Evolutionary conservation across 805 yeast genomes (phyloP).

Genomic region (Saccharomycopsis capsularis): DNA sequence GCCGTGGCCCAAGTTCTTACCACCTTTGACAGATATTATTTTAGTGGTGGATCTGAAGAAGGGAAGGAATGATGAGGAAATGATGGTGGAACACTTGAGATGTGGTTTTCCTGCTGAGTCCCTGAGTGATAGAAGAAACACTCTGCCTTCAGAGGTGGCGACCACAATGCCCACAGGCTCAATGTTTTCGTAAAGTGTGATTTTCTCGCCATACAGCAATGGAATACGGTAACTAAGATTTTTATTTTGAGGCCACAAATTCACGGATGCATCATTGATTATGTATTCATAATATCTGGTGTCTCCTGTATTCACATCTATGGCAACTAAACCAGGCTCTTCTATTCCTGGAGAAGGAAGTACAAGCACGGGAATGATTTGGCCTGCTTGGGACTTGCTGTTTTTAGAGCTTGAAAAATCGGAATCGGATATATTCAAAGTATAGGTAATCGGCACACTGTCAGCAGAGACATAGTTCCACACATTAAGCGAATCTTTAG

Average conservation of each 20-base stretch:
- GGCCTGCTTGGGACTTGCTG: no score
- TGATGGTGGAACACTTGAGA: constrained; percentile 26
- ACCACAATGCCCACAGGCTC: constrained; percentile 71
- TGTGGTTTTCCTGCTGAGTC: constrained; percentile 62
- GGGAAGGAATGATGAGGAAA: constrained; percentile 31
- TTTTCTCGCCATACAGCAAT: constrained; percentile 44
- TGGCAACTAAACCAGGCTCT: constrained; percentile 65
- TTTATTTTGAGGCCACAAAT: constrained; percentile 40
- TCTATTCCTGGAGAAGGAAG: constrained; percentile 45
- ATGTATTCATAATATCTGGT: constrained; percentile 69
- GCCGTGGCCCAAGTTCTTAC: constrained; percentile 45
- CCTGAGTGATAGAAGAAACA: constrained; percentile 52
- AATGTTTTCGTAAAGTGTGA: constrained; percentile 50
- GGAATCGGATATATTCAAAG: constrained; percentile 25
- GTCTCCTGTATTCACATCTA: constrained; percentile 52
- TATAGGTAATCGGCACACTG: constrained; percentile 47
- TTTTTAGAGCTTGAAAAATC: no score
- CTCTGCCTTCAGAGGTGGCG: constrained; percentile 64
- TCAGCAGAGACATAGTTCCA: constrained; percentile 68
- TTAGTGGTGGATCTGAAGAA: constrained; percentile 29
- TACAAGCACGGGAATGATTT: constrained; percentile 51
- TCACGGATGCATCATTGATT: constrained; percentile 60
- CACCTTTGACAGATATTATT: constrained; percentile 53
- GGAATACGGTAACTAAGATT: constrained; percentile 34
- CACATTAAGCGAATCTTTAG: constrained; percentile 40